A percentile compares a stretch with the other conserved stretches of the same genome.
These are phyloP conservation scores for Ananas comosus DNA, from an alignment of 176 grass and related monocot genomes.

Conservation along the genomic window DNA sequence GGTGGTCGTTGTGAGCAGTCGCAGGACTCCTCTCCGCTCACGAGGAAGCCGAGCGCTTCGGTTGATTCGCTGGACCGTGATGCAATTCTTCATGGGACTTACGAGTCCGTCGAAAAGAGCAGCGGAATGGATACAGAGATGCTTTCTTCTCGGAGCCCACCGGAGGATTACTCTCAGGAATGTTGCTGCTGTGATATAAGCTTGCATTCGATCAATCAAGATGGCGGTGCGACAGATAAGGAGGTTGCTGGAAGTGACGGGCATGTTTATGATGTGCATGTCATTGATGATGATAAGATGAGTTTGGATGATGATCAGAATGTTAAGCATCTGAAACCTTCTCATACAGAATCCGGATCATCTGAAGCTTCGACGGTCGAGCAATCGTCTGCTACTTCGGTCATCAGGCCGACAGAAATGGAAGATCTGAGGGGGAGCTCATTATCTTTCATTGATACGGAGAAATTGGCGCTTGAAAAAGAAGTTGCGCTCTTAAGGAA, in stretches of 20 bases:
- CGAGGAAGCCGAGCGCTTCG: no score
- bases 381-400: background rate
- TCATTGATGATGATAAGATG: slow-evolving; percentile 46
- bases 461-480: slow-evolving; percentile 44
- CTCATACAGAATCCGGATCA: background rate
- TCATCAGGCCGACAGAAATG: no score
- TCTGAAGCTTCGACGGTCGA: background rate
- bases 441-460: slow-evolving; percentile 3
- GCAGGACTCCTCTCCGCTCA: no score
- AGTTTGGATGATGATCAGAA: slow-evolving; percentile 11
- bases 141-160: no score
- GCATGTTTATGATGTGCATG: slow-evolving; percentile 68
- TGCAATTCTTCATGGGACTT: no score
- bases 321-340: slow-evolving; percentile 16
- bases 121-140: no score
- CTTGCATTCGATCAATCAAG: background rate
- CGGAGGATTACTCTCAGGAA: no score
- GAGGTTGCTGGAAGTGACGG: slow-evolving; percentile 35
- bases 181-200: background rate
- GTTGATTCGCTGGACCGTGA: no score
- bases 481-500: slow-evolving; percentile 64
- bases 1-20: background rate
- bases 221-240: background rate
- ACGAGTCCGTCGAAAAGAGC: no score
- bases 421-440: slow-evolving; percentile 5